Evolutionary conservation across 139 green algal genomes (phyloP), one percentile per base, ranked within the genome.

Genomic region (Micractinium sp.): DNA sequence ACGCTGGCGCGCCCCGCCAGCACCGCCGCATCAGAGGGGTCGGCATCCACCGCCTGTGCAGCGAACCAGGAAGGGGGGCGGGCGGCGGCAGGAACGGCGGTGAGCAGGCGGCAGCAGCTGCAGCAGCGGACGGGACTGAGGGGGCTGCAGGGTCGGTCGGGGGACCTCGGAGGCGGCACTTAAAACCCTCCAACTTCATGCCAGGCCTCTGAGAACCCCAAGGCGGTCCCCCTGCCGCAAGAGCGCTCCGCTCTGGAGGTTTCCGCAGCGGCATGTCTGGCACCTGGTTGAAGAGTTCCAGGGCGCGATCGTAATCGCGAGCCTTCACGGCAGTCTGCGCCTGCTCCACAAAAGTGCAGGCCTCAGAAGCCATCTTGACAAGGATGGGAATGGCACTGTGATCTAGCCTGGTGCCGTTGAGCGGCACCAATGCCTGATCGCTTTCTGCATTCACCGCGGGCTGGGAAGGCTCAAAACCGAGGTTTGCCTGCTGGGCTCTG

Each of bases 1-100:
- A 95, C 91, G 61, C 92, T 81, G 0, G 96, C 93, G 5, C 95
- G 91, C 13, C 56, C 75, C 22, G 75, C 56, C 75, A 89, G 75
- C 27, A 27, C 85, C 7, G 27, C 85, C 0, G 85, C 85, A 23
- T n/a, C 73, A 13, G 41, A 74, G 13, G n/a, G 71, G 15, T 81
- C 71, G 5, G 85, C 71, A 60, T 88, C 85, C 16, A 88, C 71
- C 9, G 71, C 85, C 85, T 88, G 71, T 41, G 47, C 47, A 56
- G 47, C 47, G 47, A 36, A 5, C 3, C 0, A 0, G 9, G 25
- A 7, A 60, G 39, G 20, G 36, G 3, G 0, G 85, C 19, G 33
- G 20, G 38, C 27, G 60, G 67, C n/a, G 53, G 35, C 12, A 14
- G 35, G 47, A 56, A 56, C 47, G 47, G 47, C 47, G 47, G 47